phyloP scores from a whole-genome alignment of 192 early-diverging fungal species.

The Dissophora ornata region DNA sequence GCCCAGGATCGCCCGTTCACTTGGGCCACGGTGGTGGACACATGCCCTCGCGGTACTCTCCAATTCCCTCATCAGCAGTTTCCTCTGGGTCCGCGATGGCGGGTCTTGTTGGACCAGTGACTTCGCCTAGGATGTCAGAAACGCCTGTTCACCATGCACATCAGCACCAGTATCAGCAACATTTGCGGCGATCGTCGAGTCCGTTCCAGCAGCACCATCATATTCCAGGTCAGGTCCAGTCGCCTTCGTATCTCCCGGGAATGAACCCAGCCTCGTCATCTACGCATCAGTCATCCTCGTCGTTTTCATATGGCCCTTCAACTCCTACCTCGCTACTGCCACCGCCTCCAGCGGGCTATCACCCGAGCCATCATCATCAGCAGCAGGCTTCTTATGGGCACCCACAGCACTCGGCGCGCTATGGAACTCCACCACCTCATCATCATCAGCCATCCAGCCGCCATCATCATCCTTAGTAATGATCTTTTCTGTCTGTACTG shows the following conservation, averaged over 20 bases:
- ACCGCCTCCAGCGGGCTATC: constrained; percentile 26
- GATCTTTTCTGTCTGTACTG: not conserved
- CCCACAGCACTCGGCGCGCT: constrained; percentile 15
- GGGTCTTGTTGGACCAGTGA: constrained; percentile 18
- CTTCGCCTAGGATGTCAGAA: constrained; percentile 28
- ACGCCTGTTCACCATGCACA: constrained; percentile 15
- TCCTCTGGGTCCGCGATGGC: constrained; percentile 15
- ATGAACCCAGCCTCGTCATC: constrained; percentile 5
- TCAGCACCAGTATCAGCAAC: constrained; percentile 25
- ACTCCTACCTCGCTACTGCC: constrained; percentile 18
- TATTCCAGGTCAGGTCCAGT: constrained; percentile 28
- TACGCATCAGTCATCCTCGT: constrained; percentile 17
- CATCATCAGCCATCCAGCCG: constrained; percentile 18
- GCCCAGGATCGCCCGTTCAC: constrained; percentile 37
- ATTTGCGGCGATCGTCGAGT: constrained; percentile 35
- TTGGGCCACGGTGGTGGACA: constrained; percentile 31
- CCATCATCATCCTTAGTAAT: constrained; percentile 7
- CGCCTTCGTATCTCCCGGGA: constrained; percentile 32
- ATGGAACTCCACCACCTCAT: constrained; percentile 22
- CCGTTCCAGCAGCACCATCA: constrained; percentile 44
- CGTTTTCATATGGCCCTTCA: constrained; percentile 21
- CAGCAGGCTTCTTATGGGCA: constrained; percentile 18
- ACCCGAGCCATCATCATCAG: constrained; percentile 19
- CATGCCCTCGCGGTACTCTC: constrained; percentile 29
- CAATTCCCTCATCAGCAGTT: constrained; percentile 14